Conservation (phyloP, 2,329 filamentous ascomycete genomes). For the Colletotrichum lupini region DNA sequence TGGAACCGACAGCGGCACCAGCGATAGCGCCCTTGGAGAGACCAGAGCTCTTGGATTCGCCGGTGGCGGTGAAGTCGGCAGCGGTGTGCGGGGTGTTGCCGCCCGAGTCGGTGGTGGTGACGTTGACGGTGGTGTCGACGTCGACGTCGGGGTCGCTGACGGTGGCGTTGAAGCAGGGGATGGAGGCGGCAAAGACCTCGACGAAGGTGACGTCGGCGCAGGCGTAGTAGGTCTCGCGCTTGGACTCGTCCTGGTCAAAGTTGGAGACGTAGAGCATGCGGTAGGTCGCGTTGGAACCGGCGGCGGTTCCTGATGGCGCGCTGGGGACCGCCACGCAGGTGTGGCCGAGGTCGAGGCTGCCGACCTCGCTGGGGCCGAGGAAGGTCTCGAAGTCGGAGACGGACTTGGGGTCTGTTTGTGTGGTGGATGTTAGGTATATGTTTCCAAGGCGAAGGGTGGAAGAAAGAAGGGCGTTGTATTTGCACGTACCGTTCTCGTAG, state of each 20-base stretch:
- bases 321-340: constrained; percentile 55
- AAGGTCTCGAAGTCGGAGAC: constrained; percentile 54
- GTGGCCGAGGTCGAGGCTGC: constrained; percentile 56
- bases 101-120: constrained; percentile 34
- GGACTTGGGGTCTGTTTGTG: constrained; percentile 48
- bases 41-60: constrained; percentile 40
- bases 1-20: constrained; percentile 77
- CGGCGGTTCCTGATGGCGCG: constrained; percentile 45
- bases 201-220: constrained; percentile 61
- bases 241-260: constrained; percentile 50
- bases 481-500: constrained; percentile 56
- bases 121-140: constrained; percentile 32
- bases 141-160: constrained; percentile 41
- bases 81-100: constrained; percentile 36
- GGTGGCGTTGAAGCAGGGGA: constrained; percentile 59
- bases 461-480: background rate
- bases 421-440: background rate
- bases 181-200: constrained; percentile 45
- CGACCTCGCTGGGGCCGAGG: constrained; percentile 47
- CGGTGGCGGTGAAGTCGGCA: constrained; percentile 39
- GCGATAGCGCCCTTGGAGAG: constrained; percentile 79
- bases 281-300: constrained; percentile 59
- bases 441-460: background rate
- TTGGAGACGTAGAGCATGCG: constrained; percentile 60
- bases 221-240: constrained; percentile 59